Evolutionary conservation across 2,329 filamentous ascomycete species (phyloP), one percentile per base, ranked within the genome.

Genomic region (Catunica adiposa): DNA sequence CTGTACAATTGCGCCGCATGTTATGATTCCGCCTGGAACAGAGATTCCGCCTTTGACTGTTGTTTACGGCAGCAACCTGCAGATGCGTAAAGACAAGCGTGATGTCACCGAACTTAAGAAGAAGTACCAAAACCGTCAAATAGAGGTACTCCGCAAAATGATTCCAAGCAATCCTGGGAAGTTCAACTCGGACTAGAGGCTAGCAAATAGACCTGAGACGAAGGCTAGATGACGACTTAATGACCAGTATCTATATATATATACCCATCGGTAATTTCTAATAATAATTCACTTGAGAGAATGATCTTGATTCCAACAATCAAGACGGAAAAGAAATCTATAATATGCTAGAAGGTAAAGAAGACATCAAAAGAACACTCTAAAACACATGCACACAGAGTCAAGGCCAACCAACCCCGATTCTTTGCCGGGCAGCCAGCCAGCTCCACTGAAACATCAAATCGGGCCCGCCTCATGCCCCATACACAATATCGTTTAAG

Each of bases 1-100:
- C 64, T 84, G 83, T 62, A 87, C 83, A 22, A 73, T 89, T 53
- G 82, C 84, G 6, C 76, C 84, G 0, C 73, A 78, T 58, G 82
- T 77, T 23, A 71, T 74, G 25, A 70, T 89, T 44, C 66, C 69
- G 0, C 75, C 79, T 8, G 75, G 77, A 0, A 76, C 79, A 31
- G 68, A 71, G 9, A 64, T 89, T 0, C 77, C 77, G 0, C 83
- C 87, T 58, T 80, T 77, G 64, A 83, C 80, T 0, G 83, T 89
- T 3, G 70, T 88, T 22, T 88, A 79, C 66, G 82, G 83, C 0
- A 76, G 78, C 57, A 82, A 82, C 25, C 70, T 72, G 61, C 51
- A 54, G 38, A 71, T 73, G 60, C 73, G 80, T 59, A 66, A 67
- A 29, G 82, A 86, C 63, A 74, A 67, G 48, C 78, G 79, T 53